Percentiles rank a stretch among this genome's conserved stretches.
These are phyloP conservation scores for Cyberlindnera suaveolens DNA, from an alignment of 805 yeast species.

Conservation along the genomic window DNA sequence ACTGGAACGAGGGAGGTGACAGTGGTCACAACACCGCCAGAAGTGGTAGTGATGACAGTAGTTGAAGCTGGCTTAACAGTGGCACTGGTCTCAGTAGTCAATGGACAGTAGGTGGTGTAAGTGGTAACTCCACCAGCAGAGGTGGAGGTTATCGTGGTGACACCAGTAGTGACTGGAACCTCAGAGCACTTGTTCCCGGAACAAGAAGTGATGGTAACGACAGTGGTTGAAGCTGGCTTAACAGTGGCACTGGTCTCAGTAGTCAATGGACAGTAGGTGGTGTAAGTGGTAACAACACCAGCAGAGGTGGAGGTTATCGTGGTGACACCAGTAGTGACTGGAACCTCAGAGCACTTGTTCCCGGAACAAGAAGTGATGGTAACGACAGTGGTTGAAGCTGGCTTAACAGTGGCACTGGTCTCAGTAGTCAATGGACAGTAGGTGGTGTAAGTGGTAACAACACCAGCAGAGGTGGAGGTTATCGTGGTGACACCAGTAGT, in stretches of 20 bases:
- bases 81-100: slow-evolving; percentile 5
- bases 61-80: no score
- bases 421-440: slow-evolving; percentile 20
- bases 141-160: slow-evolving; percentile 10
- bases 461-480: slow-evolving; percentile 24
- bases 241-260: slow-evolving; percentile 7
- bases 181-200: slow-evolving; percentile 2
- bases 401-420: slow-evolving; percentile 4
- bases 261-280: slow-evolving; percentile 22
- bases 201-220: slow-evolving; percentile 10
- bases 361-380: slow-evolving; percentile 9
- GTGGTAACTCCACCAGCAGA: slow-evolving; percentile 3
- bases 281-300: slow-evolving; percentile 5
- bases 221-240: slow-evolving; percentile 13
- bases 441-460: slow-evolving; percentile 17
- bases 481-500: slow-evolving; percentile 23
- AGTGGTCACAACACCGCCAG: slow-evolving; percentile 6
- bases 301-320: slow-evolving; percentile 1
- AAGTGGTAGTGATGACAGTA: slow-evolving; percentile 7
- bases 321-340: slow-evolving; percentile 18
- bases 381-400: slow-evolving; percentile 13
- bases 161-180: slow-evolving; percentile 12
- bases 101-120: slow-evolving; percentile 1
- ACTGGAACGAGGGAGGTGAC: slow-evolving; percentile 1
- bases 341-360: slow-evolving; percentile 1